Base-by-base conservation (phyloP, 2,329 filamentous ascomycete species). In the Leptographium radiaticola region DNA sequence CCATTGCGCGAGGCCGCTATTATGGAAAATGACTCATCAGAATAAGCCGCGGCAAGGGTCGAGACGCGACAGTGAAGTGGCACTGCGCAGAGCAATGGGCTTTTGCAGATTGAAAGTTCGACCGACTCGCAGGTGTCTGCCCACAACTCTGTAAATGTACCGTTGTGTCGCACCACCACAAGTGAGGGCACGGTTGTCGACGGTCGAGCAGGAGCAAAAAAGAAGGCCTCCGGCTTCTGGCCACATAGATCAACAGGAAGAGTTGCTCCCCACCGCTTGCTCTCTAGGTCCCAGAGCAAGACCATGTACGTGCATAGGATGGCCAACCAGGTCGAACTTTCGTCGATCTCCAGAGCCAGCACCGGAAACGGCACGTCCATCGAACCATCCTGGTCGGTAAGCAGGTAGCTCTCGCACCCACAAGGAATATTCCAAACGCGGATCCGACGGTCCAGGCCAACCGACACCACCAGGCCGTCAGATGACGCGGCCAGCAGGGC, bases 361-460 rank as follows among this genome's bases (percentile, higher is more conserved):
- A 87, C 70, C 0, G 81, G 80, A 56, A 83, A 83, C 0, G 73
- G 71, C 13, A 55, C 53, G 3, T 67, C 66, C 2, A 60, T 56
- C 1, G 63, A 62, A 39, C 65, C 63, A 11, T 52, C 69, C 60
- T 36, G 68, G 63, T 55, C 71, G 59, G 54, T 73, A 68, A 73
- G 66, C 31, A 72, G 63, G 50, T 75, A 76, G 58, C 67, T 62
- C 5, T 67, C 67, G 2, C 69, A 68, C 7, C 68, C 67, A 43
- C 53, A 54, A n/a, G 72, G 75, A 18, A 81, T 65, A 61, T 83
- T 72, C 83, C 84, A 87, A 1, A 87, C 70, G 16, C 80, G 75
- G 15, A 89, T 81, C 12, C 75, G 71, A 49, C 85, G 76, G 62
- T 91, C 87, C 1, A 91, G 70, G 0, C 83, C 84, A 40, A 86